These are phyloP conservation scores for Aegilops speltoides DNA, from an alignment of 176 grass and related monocot genomes.

Conservation along the genomic window DNA sequence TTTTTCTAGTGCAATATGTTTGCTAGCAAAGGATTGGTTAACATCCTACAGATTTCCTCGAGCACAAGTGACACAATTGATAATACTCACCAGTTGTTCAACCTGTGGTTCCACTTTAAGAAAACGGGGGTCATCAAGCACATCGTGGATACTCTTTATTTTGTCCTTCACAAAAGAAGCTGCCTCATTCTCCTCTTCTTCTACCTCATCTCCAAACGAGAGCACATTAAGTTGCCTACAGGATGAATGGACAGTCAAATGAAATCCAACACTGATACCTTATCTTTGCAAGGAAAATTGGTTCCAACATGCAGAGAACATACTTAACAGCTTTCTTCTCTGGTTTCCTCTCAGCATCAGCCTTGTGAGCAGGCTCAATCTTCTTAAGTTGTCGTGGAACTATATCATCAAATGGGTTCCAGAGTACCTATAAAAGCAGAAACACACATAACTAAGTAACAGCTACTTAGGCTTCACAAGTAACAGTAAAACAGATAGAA, in stretches of 20 bases:
- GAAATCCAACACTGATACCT: neutral
- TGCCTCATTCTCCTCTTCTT: constrained; percentile 87
- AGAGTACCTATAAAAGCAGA: constrained; percentile 67
- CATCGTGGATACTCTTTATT: constrained; percentile 98
- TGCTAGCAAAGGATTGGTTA: neutral
- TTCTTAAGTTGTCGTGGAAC: constrained; percentile 74
- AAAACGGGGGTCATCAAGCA: constrained; percentile 86
- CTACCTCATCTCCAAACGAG: constrained; percentile 95
- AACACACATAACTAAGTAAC: neutral
- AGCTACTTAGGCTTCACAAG: neutral
- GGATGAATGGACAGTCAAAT: constrained; percentile 35
- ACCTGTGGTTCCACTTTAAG: constrained; percentile 59
- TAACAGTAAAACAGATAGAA: neutral
- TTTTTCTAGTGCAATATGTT: constrained; percentile 14
- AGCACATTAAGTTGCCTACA: constrained; percentile 89
- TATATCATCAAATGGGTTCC: constrained; percentile 98
- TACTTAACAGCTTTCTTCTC: constrained; percentile 93
- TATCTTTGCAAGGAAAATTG: constrained; percentile 16
- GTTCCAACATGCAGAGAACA: neutral
- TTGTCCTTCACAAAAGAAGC: constrained; percentile 61
- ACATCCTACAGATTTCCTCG: neutral
- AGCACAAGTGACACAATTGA: neutral
- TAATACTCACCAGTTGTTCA: constrained; percentile 48
- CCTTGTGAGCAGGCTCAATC: constrained; percentile 47
- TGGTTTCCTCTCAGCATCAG: constrained; percentile 47